phyloP scores from a whole-genome alignment of 1,139 yeast species.

The Pichia sp. region DNA sequence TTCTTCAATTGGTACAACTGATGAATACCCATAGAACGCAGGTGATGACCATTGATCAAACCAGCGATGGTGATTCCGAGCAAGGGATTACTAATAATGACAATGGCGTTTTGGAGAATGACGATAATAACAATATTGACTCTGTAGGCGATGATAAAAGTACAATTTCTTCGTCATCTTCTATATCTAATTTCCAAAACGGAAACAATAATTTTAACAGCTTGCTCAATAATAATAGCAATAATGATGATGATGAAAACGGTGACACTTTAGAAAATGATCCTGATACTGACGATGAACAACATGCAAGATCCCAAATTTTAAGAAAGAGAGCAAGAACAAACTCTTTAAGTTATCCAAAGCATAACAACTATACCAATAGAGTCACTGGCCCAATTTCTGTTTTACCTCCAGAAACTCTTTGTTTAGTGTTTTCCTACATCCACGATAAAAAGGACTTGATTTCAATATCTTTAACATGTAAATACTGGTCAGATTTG shows the following conservation, averaged over 20 bases:
- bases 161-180: slow-evolving; percentile 1
- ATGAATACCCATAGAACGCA: neutral
- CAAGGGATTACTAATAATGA: neutral
- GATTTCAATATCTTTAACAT: slow-evolving; percentile 64
- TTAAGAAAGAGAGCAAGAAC: slow-evolving; percentile 22
- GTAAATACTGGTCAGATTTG: slow-evolving; percentile 74
- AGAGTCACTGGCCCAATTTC: slow-evolving; percentile 20
- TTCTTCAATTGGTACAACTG: neutral
- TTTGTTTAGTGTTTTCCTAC: slow-evolving; percentile 63
- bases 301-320: slow-evolving; percentile 25
- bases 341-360: slow-evolving; percentile 15
- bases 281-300: slow-evolving; percentile 29
- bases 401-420: slow-evolving; percentile 72
- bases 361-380: slow-evolving; percentile 3
- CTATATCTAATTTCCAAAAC: neutral
- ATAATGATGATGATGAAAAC: slow-evolving; percentile 9
- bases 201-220: neutral
- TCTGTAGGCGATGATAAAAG: neutral
- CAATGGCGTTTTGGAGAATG: neutral
- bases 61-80: neutral
- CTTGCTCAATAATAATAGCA: neutral
- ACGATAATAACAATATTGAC: neutral
- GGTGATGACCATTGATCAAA: neutral
- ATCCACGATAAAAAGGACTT: slow-evolving; percentile 59
- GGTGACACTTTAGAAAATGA: slow-evolving; percentile 21